Base-by-base conservation (phyloP, 1,284 basidiomycete genomes). In the Cryptococcus sp. region DNA sequence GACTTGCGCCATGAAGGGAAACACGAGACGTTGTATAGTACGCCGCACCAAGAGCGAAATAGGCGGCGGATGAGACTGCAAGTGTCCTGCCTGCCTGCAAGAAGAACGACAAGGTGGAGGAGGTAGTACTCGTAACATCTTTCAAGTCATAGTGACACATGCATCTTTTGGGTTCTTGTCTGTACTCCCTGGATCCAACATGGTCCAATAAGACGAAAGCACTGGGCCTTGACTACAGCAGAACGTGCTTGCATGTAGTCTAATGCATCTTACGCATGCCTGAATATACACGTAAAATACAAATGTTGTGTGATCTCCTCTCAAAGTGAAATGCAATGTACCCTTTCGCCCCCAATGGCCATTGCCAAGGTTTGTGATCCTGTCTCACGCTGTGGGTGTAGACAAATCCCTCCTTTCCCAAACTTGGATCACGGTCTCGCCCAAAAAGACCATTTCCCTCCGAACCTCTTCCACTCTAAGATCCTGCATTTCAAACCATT, bases 401-500 rank as follows among this genome's bases (percentile, higher is more conserved):
- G 67, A 66, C n/a, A 78, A 49, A 61, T 76, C 76, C 48, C 74
- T 57, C 44, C 77, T 62, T 56, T 78, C 73, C 77, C 77, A 78
- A 17, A 78, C 93, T 84, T 98, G 96, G 48, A 99, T 80, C 49
- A 96, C 89, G 25, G 90, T 93, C 78, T 99, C 96, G 26, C 94
- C 95, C 39, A 99, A 82, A 75, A 98, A 95, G 61, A 99, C 94
- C 91, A 99, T 94, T 73, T 97, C 93, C 76, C 89, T 90, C 62
- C 94, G 84, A 37, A 93, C 90, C 72, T 97, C 92, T 71, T 95
- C 90, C 8, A 99, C 94, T 57, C 96, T 89, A 58, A 99, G 82
- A 80, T 99, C 96, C 77, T 99, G 94, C 57, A 98, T 89, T 79
- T 93, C 89, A 77, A 91, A 91, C 96, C 96, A 99, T 74, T 89